A percentile compares a stretch with the other conserved stretches of the same genome.
Conservation (phyloP, 768 basidiomycete species). For the Lactarius psammicola region DNA sequence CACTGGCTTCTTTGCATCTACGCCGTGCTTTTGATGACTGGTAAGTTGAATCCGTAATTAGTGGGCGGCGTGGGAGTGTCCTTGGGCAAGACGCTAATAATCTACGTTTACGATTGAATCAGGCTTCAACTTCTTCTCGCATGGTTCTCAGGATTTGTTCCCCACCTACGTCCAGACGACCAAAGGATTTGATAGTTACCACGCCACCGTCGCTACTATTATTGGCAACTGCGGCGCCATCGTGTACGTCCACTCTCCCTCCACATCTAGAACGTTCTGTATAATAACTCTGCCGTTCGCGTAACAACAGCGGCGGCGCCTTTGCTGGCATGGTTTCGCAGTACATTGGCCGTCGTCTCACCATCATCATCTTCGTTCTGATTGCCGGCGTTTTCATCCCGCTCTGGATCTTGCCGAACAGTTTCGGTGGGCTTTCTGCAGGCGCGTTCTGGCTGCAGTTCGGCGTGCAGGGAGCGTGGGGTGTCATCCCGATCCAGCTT, state of each 20-base stretch:
- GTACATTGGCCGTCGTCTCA: slow-evolving; percentile 46
- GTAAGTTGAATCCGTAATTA: slow-evolving; percentile 29
- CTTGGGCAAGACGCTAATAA: not conserved
- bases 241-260: slow-evolving; percentile 24
- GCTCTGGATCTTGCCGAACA: slow-evolving; percentile 47
- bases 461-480: slow-evolving; percentile 45
- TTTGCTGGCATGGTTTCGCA: slow-evolving; percentile 43
- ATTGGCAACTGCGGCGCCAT: slow-evolving; percentile 41
- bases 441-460: slow-evolving; percentile 50
- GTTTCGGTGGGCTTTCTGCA: slow-evolving; percentile 42
- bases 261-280: not conserved
- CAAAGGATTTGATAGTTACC: slow-evolving; percentile 38
- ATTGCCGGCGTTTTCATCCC: slow-evolving; percentile 37
- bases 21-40: slow-evolving; percentile 80
- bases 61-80: not conserved
- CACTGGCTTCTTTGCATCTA: slow-evolving; percentile 88
- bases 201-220: slow-evolving; percentile 45
- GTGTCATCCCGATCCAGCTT: slow-evolving; percentile 44
- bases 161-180: slow-evolving; percentile 41
- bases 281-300: not conserved
- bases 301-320: slow-evolving; percentile 36
- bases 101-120: slow-evolving; percentile 2
- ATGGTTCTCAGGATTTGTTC: slow-evolving; percentile 46
- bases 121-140: slow-evolving; percentile 55
- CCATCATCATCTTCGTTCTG: slow-evolving; percentile 40